Percentiles rank a stretch among this genome's conserved stretches.
Conservation (phyloP, 805 yeast species). For the Ogataea paraovalis region DNA sequence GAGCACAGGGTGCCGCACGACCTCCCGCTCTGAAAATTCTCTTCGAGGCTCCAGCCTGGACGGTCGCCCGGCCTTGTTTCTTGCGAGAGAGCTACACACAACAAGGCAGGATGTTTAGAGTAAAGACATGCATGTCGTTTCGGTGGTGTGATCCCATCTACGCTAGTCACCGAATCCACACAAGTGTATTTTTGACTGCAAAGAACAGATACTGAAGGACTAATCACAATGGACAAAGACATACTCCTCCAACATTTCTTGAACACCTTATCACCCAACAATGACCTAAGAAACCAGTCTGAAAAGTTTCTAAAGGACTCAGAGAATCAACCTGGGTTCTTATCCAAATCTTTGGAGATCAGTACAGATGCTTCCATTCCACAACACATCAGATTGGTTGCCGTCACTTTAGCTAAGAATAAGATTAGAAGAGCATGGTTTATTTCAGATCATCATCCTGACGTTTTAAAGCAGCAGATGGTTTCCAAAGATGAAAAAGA, state of each 20-base stretch:
- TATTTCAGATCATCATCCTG: conserved; percentile 25
- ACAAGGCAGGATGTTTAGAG: too few species aligned
- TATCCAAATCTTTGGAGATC: conserved; percentile 42
- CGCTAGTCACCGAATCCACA: too few species aligned
- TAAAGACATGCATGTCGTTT: too few species aligned
- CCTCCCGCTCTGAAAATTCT: too few species aligned
- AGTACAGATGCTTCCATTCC: conserved; percentile 37
- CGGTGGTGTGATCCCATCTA: too few species aligned
- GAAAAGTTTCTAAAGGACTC: conserved; percentile 39
- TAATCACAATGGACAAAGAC: conserved; percentile 42
- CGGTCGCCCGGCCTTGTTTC: too few species aligned
- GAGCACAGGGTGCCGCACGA: too few species aligned
- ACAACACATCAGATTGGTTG: conserved; percentile 56
- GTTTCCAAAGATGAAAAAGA: conserved; percentile 54
- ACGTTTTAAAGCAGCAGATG: conserved; percentile 18
- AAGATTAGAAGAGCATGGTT: conserved; percentile 64
- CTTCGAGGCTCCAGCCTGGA: too few species aligned
- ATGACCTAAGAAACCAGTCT: conserved; percentile 38
- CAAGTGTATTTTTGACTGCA: too few species aligned
- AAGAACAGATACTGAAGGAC: too few species aligned
- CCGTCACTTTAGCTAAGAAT: conserved; percentile 83
- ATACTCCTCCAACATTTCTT: conserved; percentile 41
- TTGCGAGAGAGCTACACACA: too few species aligned
- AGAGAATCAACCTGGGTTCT: conserved; percentile 42
- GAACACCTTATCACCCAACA: conserved; percentile 46